These are phyloP conservation scores for Melaleuca quinquenervia DNA, from an alignment of 345 rosid genomes.

Conservation along the genomic window DNA sequence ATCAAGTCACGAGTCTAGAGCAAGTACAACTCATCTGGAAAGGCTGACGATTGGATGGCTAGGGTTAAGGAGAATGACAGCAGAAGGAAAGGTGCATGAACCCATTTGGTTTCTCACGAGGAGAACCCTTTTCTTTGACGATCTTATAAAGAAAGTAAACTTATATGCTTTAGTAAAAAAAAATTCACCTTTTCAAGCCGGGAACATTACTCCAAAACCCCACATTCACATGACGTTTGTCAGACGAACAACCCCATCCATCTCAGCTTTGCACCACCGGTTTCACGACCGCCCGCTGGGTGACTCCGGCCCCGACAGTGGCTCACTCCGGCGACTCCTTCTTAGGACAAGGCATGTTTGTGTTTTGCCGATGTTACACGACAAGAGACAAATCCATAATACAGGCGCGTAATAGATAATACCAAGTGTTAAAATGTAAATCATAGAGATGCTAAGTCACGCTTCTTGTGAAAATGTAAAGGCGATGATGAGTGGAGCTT, in stretches of 20 bases:
- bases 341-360: not conserved
- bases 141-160: not conserved
- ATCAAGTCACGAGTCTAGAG: not conserved
- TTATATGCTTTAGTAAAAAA: not conserved
- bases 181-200: not conserved
- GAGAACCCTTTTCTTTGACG: not conserved
- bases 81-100: slow-evolving; percentile 1
- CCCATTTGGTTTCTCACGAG: not conserved
- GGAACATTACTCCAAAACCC: not conserved
- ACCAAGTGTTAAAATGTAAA: not conserved
- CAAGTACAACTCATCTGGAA: not conserved
- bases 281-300: not conserved
- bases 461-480: not conserved
- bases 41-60: not conserved
- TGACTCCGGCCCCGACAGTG: not conserved
- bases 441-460: not conserved
- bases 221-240: slow-evolving; percentile 13
- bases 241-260: not conserved
- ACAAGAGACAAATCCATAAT: not conserved
- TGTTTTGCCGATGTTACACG: accelerated
- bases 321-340: not conserved
- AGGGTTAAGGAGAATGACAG: not conserved
- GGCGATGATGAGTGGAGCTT: not conserved
- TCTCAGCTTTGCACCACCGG: not conserved
- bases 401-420: not conserved